phyloP scores from a whole-genome alignment of 129 eudicot species.

The Tanacetum coccineum region DNA sequence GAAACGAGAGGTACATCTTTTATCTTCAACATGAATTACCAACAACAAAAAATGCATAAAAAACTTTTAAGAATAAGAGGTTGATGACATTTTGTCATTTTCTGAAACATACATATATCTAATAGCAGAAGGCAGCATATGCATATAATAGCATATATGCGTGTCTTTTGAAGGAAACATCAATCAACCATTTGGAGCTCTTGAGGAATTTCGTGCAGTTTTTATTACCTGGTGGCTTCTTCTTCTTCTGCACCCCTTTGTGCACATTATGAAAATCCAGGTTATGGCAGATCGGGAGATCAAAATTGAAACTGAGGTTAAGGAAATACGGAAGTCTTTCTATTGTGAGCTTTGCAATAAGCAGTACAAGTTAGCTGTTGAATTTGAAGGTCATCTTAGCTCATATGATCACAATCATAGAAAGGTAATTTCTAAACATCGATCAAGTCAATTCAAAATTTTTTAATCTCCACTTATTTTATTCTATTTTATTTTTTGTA shows the following conservation, averaged over 20 bases:
- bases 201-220: conserved; percentile 90
- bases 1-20: conserved; percentile 86
- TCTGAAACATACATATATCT: conserved; percentile 57
- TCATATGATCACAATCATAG: conserved; percentile 98
- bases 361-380: conserved; percentile 98
- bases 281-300: conserved; percentile 99
- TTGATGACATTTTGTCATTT: conserved; percentile 55
- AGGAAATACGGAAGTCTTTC: conserved; percentile 87
- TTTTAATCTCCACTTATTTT: background rate
- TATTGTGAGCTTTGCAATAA: conserved; percentile 97
- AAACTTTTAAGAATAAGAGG: conserved; percentile 33
- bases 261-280: conserved; percentile 98
- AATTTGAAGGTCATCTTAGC: conserved; percentile 96
- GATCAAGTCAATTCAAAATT: background rate
- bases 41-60: conserved; percentile 11
- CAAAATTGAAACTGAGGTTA: conserved; percentile 89
- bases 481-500: too few species aligned
- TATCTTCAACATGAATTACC: conserved; percentile 8
- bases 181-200: conserved; percentile 57
- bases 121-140: conserved; percentile 98
- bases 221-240: conserved; percentile 92
- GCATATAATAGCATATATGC: conserved; percentile 50
- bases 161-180: conserved; percentile 87
- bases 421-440: conserved; percentile 45
- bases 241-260: conserved; percentile 96